Base-by-base conservation (phyloP, 2,329 filamentous ascomycete genomes). In the Fusarium fracticaudum region DNA sequence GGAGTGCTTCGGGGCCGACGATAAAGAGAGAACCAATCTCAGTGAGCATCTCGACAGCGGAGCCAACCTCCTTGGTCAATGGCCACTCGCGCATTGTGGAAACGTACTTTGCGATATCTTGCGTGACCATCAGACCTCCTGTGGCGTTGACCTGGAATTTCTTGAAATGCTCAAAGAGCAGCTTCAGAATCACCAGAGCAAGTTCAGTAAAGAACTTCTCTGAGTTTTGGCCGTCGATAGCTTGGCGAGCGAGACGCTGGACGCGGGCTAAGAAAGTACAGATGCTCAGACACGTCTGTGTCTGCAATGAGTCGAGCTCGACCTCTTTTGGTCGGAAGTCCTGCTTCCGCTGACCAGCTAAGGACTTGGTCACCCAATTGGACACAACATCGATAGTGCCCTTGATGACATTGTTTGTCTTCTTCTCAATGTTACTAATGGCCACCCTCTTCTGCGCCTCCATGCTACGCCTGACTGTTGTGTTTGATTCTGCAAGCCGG, bases 21-120 rank as follows among this genome's bases (percentile, higher is more conserved):
- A 99, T 97, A 81, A 99, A 99, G 60, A 99, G 85, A 79, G 95
- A 98, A 17, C 95, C 96, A 67, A 99, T 94, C 86, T 99, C 96
- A 33, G 94, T 92, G 69, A 99, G 84, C 51, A 98, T 90, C 84
- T 99, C 96, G 74, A 98, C 90, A 61, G 90, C 89, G 31, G 88
- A 87, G 76, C 90, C 88, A 55, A 91, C 90, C 45, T 93, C 90
- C 77, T 91, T 91, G 60, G 89, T 87, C 45, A 95, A 86, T 35
- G 93, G 90, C 94, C 95, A 98, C 40, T 91, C 91, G 71, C 94
- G 91, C 74, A 99, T 87, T 17, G 97, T 90, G 69, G 95, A 92
- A 14, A 94, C 93, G 82, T 99, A 99, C 80, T 94, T 95, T 41
- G 94, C 94, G 81, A 98, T 95, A 81, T 99, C 96, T 84, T 98